These are phyloP conservation scores for Ramaria sp. DNA, from an alignment of 768 basidiomycete genomes.

Conservation along the genomic window DNA sequence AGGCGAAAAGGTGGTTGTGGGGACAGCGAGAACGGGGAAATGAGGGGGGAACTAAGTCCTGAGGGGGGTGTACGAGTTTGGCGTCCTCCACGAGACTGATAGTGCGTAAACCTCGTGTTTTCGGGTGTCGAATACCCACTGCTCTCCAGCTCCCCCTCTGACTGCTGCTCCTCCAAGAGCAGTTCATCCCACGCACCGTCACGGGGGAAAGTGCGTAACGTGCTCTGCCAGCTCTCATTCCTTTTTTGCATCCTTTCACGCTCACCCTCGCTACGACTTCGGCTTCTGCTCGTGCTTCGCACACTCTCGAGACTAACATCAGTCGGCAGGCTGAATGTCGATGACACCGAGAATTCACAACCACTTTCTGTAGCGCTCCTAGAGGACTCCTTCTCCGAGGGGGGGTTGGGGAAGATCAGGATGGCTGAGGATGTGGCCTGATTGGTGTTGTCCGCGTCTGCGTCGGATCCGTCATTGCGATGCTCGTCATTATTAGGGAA, in stretches of 20 bases:
- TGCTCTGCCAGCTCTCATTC: not conserved
- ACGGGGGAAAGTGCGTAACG: not conserved
- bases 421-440: not conserved
- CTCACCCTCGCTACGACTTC: no score
- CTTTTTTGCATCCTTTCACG: not conserved
- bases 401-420: not conserved
- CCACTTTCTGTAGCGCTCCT: not conserved
- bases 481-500: no score
- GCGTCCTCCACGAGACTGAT: not conserved
- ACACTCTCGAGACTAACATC: constrained; percentile 1
- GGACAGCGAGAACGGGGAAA: constrained; percentile 14
- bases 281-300: not conserved
- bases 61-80: not conserved
- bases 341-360: not conserved
- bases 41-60: not conserved
- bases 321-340: not conserved
- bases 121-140: not conserved
- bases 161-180: not conserved
- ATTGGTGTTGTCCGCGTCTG: not conserved
- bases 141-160: not conserved
- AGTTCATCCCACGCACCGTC: not conserved
- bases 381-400: not conserved
- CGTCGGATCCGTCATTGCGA: no score
- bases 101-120: not conserved
- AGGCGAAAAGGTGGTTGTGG: constrained; percentile 24